Base-by-base conservation (phyloP, 139 green algal genomes). In the Coccomyxa sp. region DNA sequence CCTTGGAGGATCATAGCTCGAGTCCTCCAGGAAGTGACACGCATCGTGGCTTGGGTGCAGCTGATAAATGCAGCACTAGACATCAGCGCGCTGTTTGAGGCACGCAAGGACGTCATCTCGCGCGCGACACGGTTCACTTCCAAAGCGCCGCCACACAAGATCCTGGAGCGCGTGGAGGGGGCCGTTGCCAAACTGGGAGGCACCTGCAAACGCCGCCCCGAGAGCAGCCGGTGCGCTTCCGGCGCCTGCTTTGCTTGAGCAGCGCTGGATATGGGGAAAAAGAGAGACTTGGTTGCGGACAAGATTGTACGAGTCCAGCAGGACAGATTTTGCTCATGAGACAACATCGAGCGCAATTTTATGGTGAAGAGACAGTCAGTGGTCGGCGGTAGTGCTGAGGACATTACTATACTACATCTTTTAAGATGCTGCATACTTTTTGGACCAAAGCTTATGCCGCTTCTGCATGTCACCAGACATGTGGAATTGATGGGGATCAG, bases 51-150 rank as follows among this genome's bases (percentile, higher is more conserved):
- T 13, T 59, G 31, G 30, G 13, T 9, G 31, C 58, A 86, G 78
- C 85, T 92, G 17, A 88, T 92, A 27, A 88, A 86, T 66, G 81
- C 82, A 10, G 85, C 81, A 0, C 81, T 92, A 51, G 89, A 92
- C 83, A 89, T 92, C 63, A 89, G 84, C 25, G 85, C 79, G 11
- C 71, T 92, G 28, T 91, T 92, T 78, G 89, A 92, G 78, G 74
- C 60, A 0, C 77, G 88, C 27, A 79, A 87, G 45, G 88, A 92
- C 15, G 82, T 90, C 31, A 66, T 90, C 7, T 79, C 66, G 14
- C 77, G 88, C 32, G 75, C 79, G 45, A 92, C 89, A 1, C 88
- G 88, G 38, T 92, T 92, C 78, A 91, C 88, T 31, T 82, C 79
- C 31, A 66, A 51, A 14, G 45, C 78, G 11, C 28, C 31, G n/a